Evolutionary conservation across 164 flowering plant genomes (phyloP).

Genomic region (Cinnamomum micranthum): DNA sequence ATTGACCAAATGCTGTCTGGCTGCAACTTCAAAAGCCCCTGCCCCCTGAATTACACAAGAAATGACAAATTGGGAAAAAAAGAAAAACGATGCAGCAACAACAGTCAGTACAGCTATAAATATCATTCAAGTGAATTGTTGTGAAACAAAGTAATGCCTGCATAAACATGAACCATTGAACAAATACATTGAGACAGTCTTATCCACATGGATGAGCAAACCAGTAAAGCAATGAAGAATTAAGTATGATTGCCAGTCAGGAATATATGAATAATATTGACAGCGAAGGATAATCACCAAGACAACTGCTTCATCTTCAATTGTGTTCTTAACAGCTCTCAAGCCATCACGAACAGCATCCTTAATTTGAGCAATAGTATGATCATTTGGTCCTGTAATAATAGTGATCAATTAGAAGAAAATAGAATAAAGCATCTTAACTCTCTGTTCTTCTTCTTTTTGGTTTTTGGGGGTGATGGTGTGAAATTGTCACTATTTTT

Average conservation of each 20-base stretch:
- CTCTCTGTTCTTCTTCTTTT: too few relatives aligned
- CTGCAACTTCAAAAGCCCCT: slow-evolving; percentile 98
- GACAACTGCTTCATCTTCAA: slow-evolving; percentile 89
- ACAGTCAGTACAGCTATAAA: neutral
- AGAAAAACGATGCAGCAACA: neutral
- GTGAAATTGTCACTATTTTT: too few relatives aligned
- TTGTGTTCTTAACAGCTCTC: slow-evolving; percentile 91
- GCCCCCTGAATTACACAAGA: slow-evolving; percentile 63
- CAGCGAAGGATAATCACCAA: slow-evolving; percentile 35
- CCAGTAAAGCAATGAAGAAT: neutral
- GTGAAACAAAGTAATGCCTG: neutral
- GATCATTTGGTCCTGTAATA: slow-evolving; percentile 90
- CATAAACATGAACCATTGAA: neutral
- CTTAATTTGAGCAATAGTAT: slow-evolving; percentile 96
- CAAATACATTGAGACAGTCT: neutral
- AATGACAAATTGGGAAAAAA: neutral
- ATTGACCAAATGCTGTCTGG: slow-evolving; percentile 78
- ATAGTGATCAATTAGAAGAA: neutral
- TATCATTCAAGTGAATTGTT: too few relatives aligned
- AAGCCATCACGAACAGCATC: slow-evolving; percentile 98
- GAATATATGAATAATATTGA: neutral
- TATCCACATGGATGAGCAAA: neutral
- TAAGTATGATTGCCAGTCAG: neutral
- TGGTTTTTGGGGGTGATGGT: too few relatives aligned
- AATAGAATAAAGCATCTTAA: too few relatives aligned